Percentiles rank a stretch among this genome's conserved stretches.
Evolutionary conservation across 495 filamentous ascomycete species (phyloP).

Genomic region (Cetradonia linearis): DNA sequence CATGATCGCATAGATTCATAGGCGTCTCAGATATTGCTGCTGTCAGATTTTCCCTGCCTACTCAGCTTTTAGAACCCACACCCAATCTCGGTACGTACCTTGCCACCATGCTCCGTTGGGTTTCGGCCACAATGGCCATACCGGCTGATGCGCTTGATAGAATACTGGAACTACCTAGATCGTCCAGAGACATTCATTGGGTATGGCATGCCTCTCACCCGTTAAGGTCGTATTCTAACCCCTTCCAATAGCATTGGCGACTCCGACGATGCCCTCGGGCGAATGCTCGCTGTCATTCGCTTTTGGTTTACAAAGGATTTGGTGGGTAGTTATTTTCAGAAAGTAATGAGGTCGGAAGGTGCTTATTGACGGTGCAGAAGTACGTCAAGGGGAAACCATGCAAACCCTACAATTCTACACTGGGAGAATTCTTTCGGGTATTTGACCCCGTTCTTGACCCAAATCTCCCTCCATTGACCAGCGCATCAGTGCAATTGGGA

Average conservation of each 20-base stretch:
- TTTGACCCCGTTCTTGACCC: conserved; percentile 9
- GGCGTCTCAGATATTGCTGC: conserved; percentile 91
- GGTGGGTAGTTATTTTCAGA: conserved; percentile 33
- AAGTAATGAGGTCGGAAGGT: neutral
- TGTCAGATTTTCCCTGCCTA: conserved; percentile 89
- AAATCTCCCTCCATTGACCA: conserved; percentile 9
- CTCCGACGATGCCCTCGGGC: conserved; percentile 78
- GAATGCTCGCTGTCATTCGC: conserved; percentile 83
- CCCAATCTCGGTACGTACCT: conserved; percentile 65
- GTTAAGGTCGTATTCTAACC: conserved; percentile 32
- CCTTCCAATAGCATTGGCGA: conserved; percentile 66
- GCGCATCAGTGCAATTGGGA: conserved; percentile 77
- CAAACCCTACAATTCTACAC: conserved; percentile 94
- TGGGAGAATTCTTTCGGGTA: conserved; percentile 97
- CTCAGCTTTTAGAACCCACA: conserved; percentile 87
- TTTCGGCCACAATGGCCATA: conserved; percentile 10
- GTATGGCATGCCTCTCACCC: conserved; percentile 32
- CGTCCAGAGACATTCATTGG: conserved; percentile 86
- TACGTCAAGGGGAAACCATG: conserved; percentile 97
- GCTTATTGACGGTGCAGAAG: conserved; percentile 47
- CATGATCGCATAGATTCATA: conserved; percentile 54
- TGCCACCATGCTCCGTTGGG: neutral
- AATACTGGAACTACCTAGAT: conserved; percentile 98
- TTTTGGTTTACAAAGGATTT: conserved; percentile 99
- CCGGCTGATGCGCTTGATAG: conserved; percentile 33